A percentile compares a stretch with the other conserved stretches of the same genome.
Evolutionary conservation across 2,329 filamentous ascomycete genomes (phyloP).

Genomic region (Botryotinia convoluta): DNA sequence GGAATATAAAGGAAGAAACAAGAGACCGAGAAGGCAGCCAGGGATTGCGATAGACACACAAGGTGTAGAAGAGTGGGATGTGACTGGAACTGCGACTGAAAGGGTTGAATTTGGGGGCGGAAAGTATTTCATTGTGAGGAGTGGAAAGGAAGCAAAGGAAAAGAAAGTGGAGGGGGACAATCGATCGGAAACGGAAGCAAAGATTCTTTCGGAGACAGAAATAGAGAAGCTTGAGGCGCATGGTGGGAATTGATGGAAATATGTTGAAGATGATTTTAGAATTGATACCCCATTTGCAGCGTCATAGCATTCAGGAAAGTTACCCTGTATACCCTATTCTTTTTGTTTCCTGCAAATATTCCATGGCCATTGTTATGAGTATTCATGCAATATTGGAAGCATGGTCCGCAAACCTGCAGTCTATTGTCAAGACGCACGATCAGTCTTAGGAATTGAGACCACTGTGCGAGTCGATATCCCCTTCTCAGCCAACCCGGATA

Average conservation of each 20-base stretch:
- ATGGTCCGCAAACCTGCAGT: neutral
- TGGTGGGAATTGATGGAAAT: neutral
- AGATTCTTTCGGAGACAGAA: neutral
- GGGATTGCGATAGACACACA: constrained; percentile 22
- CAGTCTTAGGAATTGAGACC: neutral
- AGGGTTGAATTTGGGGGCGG: constrained; percentile 35
- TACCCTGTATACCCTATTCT: neutral
- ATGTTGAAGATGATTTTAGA: neutral
- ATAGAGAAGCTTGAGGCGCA: neutral
- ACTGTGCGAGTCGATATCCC: neutral
- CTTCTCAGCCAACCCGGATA: neutral
- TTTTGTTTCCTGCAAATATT: neutral
- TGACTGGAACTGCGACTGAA: constrained; percentile 35
- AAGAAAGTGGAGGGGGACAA: neutral
- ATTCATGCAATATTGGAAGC: neutral
- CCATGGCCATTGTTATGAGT: neutral
- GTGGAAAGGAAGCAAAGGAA: constrained; percentile 27
- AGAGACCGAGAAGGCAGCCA: constrained; percentile 34
- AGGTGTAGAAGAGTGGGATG: constrained; percentile 37
- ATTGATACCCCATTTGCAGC: constrained; percentile 15
- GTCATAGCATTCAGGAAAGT: neutral
- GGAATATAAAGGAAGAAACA: constrained; percentile 51
- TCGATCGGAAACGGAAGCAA: neutral
- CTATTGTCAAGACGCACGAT: too few relatives aligned
- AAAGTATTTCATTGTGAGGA: constrained; percentile 40